These are phyloP conservation scores for Paxillus rubicundulus DNA, from an alignment of 768 basidiomycete species.

Conservation along the genomic window DNA sequence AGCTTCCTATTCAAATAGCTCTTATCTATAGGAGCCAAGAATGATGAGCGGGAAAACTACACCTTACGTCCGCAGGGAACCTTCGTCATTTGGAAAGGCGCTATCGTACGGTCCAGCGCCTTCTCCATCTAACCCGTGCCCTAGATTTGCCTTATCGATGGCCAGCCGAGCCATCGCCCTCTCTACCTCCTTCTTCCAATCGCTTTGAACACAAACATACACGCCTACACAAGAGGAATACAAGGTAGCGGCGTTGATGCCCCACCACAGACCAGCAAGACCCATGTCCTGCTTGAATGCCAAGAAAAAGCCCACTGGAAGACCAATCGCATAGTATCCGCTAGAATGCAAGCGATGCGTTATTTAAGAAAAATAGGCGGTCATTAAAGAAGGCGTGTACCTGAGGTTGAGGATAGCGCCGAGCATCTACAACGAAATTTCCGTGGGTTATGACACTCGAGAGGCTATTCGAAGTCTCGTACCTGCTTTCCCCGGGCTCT, in stretches of 20 bases:
- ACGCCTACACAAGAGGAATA: slow-evolving; percentile 43
- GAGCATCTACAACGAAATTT: slow-evolving; percentile 43
- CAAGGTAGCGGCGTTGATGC: slow-evolving; percentile 48
- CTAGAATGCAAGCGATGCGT: slow-evolving; percentile 24
- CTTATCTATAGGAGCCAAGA: neutral
- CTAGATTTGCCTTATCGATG: slow-evolving; percentile 36
- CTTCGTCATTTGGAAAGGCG: neutral
- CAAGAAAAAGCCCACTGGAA: slow-evolving; percentile 75
- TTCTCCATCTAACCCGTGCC: slow-evolving; percentile 4
- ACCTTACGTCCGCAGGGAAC: neutral
- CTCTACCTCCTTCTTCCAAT: slow-evolving; percentile 65
- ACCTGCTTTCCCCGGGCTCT: slow-evolving; percentile 76
- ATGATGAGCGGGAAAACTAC: neutral
- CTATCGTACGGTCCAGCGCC: neutral
- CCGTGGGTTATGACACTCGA: neutral
- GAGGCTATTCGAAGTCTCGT: slow-evolving; percentile 1
- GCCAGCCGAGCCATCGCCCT: slow-evolving; percentile 54
- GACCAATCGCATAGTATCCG: slow-evolving; percentile 76
- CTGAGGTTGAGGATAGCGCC: slow-evolving; percentile 77
- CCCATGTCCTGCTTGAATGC: slow-evolving; percentile 58
- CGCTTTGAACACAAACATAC: slow-evolving; percentile 49
- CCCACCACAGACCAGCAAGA: slow-evolving; percentile 78
- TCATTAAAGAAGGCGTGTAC: slow-evolving; percentile 27
- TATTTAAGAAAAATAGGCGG: too few relatives aligned
- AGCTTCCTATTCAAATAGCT: neutral